Conservation (phyloP, 2,329 filamentous ascomycete species). For the Fusarium nisikadoi region DNA sequence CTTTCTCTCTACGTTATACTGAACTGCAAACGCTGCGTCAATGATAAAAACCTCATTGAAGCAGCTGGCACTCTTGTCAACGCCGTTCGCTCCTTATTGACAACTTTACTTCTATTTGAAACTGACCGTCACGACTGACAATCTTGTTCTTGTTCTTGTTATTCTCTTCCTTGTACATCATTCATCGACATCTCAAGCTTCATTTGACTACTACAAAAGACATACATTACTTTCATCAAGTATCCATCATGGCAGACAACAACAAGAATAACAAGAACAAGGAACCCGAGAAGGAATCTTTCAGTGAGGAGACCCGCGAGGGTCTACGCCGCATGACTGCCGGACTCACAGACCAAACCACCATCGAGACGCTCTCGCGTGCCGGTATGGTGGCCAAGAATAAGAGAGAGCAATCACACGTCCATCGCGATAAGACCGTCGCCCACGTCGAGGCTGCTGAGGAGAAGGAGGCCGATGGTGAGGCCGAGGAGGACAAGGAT, state of each 20-base stretch:
- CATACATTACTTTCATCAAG: not conserved
- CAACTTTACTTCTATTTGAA: not conserved
- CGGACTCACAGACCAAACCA: constrained; percentile 37
- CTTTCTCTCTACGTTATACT: too few species aligned
- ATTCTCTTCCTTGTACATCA: not conserved
- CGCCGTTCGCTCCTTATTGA: constrained; percentile 4
- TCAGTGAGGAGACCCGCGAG: constrained; percentile 15
- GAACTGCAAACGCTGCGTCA: constrained; percentile 1
- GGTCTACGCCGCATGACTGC: constrained; percentile 38
- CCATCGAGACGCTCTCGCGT: constrained; percentile 35
- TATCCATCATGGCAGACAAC: constrained; percentile 1
- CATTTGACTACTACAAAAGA: not conserved
- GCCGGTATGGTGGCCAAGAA: constrained; percentile 31
- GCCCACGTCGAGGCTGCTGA: not conserved
- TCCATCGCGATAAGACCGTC: not conserved
- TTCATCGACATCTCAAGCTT: not conserved
- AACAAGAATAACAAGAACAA: not conserved
- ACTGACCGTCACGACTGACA: not conserved
- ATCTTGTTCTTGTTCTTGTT: not conserved
- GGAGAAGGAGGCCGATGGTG: not conserved
- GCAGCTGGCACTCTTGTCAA: constrained; percentile 3
- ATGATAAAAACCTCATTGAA: not conserved
- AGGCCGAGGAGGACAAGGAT: not conserved
- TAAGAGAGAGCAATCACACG: constrained; percentile 13
- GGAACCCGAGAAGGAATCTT: not conserved